Evolutionary conservation across 2,329 filamentous ascomycete species (phyloP), one percentile per base, ranked within the genome.

Genomic region (Monosporascus cannonballus): DNA sequence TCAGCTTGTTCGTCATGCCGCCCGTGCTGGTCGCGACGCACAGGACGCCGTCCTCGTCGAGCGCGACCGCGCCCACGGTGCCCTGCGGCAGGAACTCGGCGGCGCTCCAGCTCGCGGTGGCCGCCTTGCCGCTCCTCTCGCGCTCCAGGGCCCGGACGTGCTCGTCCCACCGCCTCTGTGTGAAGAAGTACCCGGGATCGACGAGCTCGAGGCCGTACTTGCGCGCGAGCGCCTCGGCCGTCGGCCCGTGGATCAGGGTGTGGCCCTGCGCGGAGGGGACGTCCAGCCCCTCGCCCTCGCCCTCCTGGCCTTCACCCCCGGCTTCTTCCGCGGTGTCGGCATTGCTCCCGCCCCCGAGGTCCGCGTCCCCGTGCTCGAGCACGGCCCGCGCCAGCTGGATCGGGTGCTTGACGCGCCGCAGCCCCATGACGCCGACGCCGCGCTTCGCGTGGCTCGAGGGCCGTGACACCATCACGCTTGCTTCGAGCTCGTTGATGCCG

Each of bases 1-100:
- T 88, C 51, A 93, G 72, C 73, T 96, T 96, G 67, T 96, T 96
- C 22, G 91, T 96, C 68, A 96, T 67, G 0, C 91, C 91, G 5
- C 91, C 91, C 0, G 82, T 85, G 62, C 79, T 84, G 3, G 82
- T 85, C 1, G 81, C 83, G n/a, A 68, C 75, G 59, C 88, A 91
- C 3, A 95, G 69, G 3, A 87, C 82, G 0, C 90, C 90, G 41
- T 84, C 79, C n/a, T 73, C 74, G 67, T 96, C 91, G 7, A 96
- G 72, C 24, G 88, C 90, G 0, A 96, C 89, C 7, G 88, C 89
- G 1, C 91, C 91, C 30, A 87, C 87, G 0, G 91, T 96, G 0
- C 91, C 91, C 69, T 95, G 90, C 1, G 89, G 87, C 17, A 95
- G 74, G 64, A 87, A 90, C 59, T 84, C 81, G 1, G 80, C 73